Base-by-base conservation (phyloP, 495 filamentous ascomycete genomes). In the Penicillium canescens region DNA sequence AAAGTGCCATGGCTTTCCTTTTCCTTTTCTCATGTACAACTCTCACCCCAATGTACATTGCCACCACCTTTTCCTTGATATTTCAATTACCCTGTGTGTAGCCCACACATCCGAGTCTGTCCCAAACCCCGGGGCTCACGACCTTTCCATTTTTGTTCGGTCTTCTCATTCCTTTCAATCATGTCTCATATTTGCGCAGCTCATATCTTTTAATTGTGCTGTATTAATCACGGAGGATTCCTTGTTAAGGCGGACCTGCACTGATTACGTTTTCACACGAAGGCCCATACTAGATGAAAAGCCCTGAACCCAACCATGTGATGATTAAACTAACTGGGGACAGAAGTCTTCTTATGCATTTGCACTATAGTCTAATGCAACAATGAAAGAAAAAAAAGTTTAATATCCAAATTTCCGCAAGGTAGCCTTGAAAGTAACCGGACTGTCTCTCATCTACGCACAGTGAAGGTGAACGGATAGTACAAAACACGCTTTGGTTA, bases 121-220 rank as follows among this genome's bases (percentile, higher is more conserved):
- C 54, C 33, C 37, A 60, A 52, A 40, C 38, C 33, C 38, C 28
- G 23, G 54, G 59, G 54, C 52, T 42, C n/a, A 56, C 53, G 48
- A 52, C 60, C 46, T 61, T 48, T 61, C 56, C 45, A 48, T 50
- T 58, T 48, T 45, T 40, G 56, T 49, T 43, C 39, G 37, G 16
- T 55, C 31, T 18, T 48, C 37, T 51, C 37, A 50, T 62, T 60
- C 45, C 39, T 56, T 62, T 57, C 56, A 18, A 51, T 36, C 57
- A 42, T 59, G 59, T 65, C 60, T 56, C 60, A 69, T 67, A 65
- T 63, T 61, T 59, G 58, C 59, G 58, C 61, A 47, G 52, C 43
- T 49, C 52, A 65, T 62, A 62, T 59, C 21, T 40, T 41, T 56
- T 67, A 62, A 67, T 67, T 58, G 56, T 54, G 61, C 64, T 62